phyloP scores from a whole-genome alignment of 2,329 filamentous ascomycete genomes.

The Fusarium verticillioides region DNA sequence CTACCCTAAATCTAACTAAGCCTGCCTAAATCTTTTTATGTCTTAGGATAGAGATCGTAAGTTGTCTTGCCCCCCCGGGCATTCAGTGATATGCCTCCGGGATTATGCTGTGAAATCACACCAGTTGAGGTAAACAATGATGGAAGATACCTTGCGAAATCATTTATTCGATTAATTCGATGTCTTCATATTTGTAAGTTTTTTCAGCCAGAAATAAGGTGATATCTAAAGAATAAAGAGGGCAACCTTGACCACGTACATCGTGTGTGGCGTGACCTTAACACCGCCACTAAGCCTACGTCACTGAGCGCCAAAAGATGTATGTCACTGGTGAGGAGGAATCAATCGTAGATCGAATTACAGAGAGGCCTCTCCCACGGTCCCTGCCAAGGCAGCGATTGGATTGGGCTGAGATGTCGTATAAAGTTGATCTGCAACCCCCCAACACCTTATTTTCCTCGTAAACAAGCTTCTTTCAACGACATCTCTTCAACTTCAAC shows the following conservation, averaged over 20 bases:
- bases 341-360: conserved; percentile 14
- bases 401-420: conserved; percentile 17
- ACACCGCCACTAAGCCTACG: conserved; percentile 42
- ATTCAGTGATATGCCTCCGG: no score
- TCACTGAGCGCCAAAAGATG: conserved; percentile 31
- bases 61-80: not conserved
- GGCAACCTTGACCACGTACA: not conserved
- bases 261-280: conserved; percentile 1
- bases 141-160: not conserved
- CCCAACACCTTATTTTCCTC: conserved; percentile 36
- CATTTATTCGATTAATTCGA: no score
- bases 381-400: conserved; percentile 41
- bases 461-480: conserved; percentile 41
- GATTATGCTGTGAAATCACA: not conserved
- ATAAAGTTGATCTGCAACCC: conserved; percentile 39
- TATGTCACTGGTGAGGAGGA: conserved; percentile 21
- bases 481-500: conserved; percentile 4
- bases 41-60: not conserved
- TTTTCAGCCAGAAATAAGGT: not conserved
- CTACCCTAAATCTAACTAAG: not conserved
- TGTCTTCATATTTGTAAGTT: not conserved
- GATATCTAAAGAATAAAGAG: not conserved
- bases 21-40: not conserved
- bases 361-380: conserved; percentile 29
- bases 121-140: no score